Conservation (phyloP, 2,329 filamentous ascomycete genomes). For the Pseudocercospora cruenta region DNA sequence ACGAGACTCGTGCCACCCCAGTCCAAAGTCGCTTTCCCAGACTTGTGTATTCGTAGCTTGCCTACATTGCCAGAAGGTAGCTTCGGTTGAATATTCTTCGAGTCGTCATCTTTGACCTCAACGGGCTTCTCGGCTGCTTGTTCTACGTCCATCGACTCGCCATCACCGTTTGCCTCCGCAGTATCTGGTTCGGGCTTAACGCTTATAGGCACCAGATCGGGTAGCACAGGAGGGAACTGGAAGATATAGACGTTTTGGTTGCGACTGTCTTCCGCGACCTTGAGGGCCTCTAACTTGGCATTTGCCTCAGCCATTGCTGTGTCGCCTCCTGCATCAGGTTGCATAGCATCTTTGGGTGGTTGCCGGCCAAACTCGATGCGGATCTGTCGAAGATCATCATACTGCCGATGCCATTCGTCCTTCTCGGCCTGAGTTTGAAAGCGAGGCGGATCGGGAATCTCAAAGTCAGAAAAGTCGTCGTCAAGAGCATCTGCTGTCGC, state of each 20-base stretch:
- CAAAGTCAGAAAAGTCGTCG: slow-evolving; percentile 23
- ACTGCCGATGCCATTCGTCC: slow-evolving; percentile 54
- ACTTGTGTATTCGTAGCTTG: slow-evolving; percentile 64
- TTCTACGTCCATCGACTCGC: slow-evolving; percentile 31
- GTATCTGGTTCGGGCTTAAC: slow-evolving; percentile 37
- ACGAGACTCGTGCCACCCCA: slow-evolving; percentile 66
- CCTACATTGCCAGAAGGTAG: slow-evolving; percentile 61
- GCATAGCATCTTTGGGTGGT: slow-evolving; percentile 33
- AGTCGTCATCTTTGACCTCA: slow-evolving; percentile 1
- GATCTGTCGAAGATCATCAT: slow-evolving; percentile 52
- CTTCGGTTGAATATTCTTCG: slow-evolving; percentile 36
- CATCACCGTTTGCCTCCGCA: slow-evolving; percentile 15
- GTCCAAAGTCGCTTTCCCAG: slow-evolving; percentile 63
- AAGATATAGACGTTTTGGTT: slow-evolving; percentile 64
- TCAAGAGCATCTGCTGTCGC: slow-evolving; percentile 18
- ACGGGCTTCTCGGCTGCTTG: slow-evolving; percentile 11
- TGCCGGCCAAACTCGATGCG: slow-evolving; percentile 51
- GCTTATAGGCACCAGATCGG: slow-evolving; percentile 53
- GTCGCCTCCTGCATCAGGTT: slow-evolving; percentile 47
- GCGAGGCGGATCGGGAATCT: slow-evolving; percentile 41
- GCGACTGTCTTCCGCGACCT: slow-evolving; percentile 43
- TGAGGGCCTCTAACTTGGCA: slow-evolving; percentile 19
- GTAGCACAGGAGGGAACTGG: slow-evolving; percentile 66
- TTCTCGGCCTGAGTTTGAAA: slow-evolving; percentile 58
- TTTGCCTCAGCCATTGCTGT: slow-evolving; percentile 41